Conservation (phyloP, 768 basidiomycete species). For the Boletus barrowsii region DNA sequence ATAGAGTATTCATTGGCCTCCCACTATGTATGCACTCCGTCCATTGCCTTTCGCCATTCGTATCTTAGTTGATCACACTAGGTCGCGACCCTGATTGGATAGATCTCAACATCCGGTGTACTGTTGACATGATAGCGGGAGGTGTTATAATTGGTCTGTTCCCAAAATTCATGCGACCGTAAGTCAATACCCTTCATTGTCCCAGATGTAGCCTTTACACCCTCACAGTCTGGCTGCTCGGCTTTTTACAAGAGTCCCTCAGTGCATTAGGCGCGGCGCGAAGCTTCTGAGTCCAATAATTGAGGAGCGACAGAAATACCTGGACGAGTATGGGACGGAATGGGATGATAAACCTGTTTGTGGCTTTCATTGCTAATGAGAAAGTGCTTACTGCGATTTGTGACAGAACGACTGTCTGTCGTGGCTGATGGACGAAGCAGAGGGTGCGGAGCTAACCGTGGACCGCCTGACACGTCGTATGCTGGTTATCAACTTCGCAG, state of each 20-base stretch:
- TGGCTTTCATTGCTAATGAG: not conserved
- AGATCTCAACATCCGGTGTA: slow-evolving; percentile 28
- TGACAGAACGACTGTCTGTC: slow-evolving; percentile 33
- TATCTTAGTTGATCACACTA: slow-evolving; percentile 10
- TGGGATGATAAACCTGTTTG: slow-evolving; percentile 32
- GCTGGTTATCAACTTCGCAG: slow-evolving; percentile 15
- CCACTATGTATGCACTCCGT: slow-evolving; percentile 32
- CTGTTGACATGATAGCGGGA: slow-evolving; percentile 23
- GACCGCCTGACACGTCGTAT: slow-evolving; percentile 22
- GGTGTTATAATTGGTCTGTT: not conserved
- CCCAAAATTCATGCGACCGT: not conserved
- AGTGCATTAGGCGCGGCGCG: not conserved
- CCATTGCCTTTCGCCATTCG: not conserved
- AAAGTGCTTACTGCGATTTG: not conserved
- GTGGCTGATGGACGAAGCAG: slow-evolving; percentile 34
- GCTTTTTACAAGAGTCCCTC: not conserved
- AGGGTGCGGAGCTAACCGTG: slow-evolving; percentile 12
- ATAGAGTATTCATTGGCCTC: not conserved
- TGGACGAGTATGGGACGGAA: slow-evolving; percentile 20
- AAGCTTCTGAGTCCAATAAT: slow-evolving; percentile 29
- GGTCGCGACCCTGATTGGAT: slow-evolving; percentile 40
- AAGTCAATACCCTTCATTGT: not conserved
- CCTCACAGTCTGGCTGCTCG: not conserved
- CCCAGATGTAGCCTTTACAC: not conserved
- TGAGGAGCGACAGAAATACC: slow-evolving; percentile 23